Evolutionary conservation across 2,329 filamentous ascomycete genomes (phyloP), one percentile per base, ranked within the genome.

Genomic region (Coniochaeta sp.): DNA sequence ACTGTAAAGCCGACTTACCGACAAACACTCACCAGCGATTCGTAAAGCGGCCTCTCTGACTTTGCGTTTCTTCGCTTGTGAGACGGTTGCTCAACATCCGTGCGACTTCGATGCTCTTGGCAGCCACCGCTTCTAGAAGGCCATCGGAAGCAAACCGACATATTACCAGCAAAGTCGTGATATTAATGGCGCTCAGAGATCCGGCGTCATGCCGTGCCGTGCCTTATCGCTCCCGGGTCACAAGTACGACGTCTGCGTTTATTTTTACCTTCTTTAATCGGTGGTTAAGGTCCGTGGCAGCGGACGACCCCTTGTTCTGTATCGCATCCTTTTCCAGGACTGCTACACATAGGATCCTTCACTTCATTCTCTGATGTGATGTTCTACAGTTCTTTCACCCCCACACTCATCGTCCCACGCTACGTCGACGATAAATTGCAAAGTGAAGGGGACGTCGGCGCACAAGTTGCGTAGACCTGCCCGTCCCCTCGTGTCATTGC

Each of bases 181-280:
- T 52, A 52, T 31, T 24, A 31, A n/a, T 3, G 22, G 22, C 44
- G 22, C 44, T 50, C 44, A 26, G 2, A 28, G 24, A 50, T 50
- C 12, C 9, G 44, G 44, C 17, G 47, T 3, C 12, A 3, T 52
- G 22, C 47, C 47, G 24, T 52, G 43, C 16, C 43, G 19, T 9
- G 6, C 11, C 34, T 47, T 14, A n/a, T 19, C 43, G 19, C 24
- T 14, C 43, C 8, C 19, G 22, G n/a, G 43, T 52, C 24, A 31
- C 47, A 26, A 17, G 43, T 47, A 8, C 43, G 43, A 26, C 22
- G 22, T 52, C 24, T 24, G 47, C 14, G 47, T 7, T 52, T 52
- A 52, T 52, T 52, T 52, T 52, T 52, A 52, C 47, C 47, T 52
- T 52, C 47, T 52, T n/a, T 52, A 31, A 52, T 16, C 47, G 47